A percentile compares a stretch with the other conserved stretches of the same genome.
These are phyloP conservation scores for Starmerella ratchasimensis DNA, from an alignment of 805 yeast genomes.

Conservation along the genomic window DNA sequence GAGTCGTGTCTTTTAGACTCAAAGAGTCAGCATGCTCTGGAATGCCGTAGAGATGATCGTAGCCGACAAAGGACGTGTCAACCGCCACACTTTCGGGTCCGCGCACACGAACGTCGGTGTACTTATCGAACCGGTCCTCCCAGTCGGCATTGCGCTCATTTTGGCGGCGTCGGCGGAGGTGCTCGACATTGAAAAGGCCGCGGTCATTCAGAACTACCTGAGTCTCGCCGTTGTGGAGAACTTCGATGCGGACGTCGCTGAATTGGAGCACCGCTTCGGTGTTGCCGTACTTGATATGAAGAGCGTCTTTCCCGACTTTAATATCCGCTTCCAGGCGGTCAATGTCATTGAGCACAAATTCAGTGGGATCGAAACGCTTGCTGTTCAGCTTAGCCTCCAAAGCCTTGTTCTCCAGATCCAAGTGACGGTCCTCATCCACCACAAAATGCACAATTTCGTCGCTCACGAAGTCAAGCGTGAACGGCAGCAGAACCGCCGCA, in stretches of 20 bases:
- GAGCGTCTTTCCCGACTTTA: not conserved
- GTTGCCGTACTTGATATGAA: constrained; percentile 11
- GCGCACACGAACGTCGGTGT: constrained; percentile 44
- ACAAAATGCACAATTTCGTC: constrained; percentile 50
- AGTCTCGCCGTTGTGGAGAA: constrained; percentile 34
- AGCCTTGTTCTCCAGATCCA: constrained; percentile 8
- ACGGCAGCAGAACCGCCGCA: constrained; percentile 38
- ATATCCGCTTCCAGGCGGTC: constrained; percentile 3
- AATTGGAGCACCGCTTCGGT: constrained; percentile 33
- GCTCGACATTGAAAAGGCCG: constrained; percentile 69
- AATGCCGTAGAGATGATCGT: constrained; percentile 68
- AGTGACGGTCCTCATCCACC: constrained; percentile 45
- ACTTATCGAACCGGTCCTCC: constrained; percentile 58
- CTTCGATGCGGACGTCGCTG: constrained; percentile 37
- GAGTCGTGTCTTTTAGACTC: constrained; percentile 53
- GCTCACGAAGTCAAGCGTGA: constrained; percentile 43
- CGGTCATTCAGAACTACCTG: constrained; percentile 55
- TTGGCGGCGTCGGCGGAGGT: constrained; percentile 42
- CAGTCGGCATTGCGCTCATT: constrained; percentile 45
- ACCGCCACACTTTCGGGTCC: constrained; percentile 76
- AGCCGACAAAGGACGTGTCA: constrained; percentile 55
- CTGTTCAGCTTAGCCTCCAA: constrained; percentile 5
- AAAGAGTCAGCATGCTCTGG: constrained; percentile 90
- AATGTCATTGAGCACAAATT: constrained; percentile 12
- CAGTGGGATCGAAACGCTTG: constrained; percentile 17